Percentiles rank a stretch among this genome's conserved stretches.
These are phyloP conservation scores for Phalaenopsis equestris DNA, from an alignment of 106 monocot genomes.

Conservation along the genomic window DNA sequence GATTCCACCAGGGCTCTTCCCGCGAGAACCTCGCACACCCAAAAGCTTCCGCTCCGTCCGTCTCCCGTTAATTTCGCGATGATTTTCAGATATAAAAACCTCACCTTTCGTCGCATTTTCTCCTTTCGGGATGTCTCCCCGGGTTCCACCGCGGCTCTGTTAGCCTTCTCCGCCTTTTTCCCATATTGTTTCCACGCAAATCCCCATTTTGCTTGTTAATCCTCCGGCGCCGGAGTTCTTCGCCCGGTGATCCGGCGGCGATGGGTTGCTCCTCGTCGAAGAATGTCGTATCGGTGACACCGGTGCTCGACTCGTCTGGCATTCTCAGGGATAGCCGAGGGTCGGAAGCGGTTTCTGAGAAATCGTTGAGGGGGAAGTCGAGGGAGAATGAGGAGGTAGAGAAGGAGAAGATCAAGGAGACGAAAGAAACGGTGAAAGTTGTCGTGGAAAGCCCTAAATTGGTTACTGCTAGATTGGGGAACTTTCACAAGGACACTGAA, in stretches of 20 bases:
- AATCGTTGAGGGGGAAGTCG: background rate
- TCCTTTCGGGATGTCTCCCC: background rate
- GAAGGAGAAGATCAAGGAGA: background rate
- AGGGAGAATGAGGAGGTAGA: slow-evolving; percentile 12
- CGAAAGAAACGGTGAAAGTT: slow-evolving; percentile 11
- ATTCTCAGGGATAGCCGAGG: slow-evolving; percentile 13
- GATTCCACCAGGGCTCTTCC: background rate
- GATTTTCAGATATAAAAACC: background rate
- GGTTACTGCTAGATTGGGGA: slow-evolving; percentile 26
- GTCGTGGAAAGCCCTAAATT: slow-evolving; percentile 8
- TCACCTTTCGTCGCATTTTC: background rate
- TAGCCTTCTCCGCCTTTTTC: background rate
- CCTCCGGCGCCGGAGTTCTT: background rate
- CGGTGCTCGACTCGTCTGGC: slow-evolving; percentile 28
- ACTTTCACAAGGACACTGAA: slow-evolving; percentile 43
- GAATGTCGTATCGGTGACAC: slow-evolving; percentile 44
- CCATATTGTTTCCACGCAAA: background rate
- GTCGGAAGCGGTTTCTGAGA: slow-evolving; percentile 7
- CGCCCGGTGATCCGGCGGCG: background rate
- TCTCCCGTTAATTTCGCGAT: slow-evolving; percentile 2
- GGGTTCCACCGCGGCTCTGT: background rate
- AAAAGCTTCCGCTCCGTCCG: background rate
- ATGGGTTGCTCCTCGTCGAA: slow-evolving; percentile 61
- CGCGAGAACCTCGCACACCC: background rate
- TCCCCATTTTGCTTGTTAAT: background rate